phyloP scores from a whole-genome alignment of 2,329 filamentous ascomycete genomes.

The Colletotrichum zoysiae region DNA sequence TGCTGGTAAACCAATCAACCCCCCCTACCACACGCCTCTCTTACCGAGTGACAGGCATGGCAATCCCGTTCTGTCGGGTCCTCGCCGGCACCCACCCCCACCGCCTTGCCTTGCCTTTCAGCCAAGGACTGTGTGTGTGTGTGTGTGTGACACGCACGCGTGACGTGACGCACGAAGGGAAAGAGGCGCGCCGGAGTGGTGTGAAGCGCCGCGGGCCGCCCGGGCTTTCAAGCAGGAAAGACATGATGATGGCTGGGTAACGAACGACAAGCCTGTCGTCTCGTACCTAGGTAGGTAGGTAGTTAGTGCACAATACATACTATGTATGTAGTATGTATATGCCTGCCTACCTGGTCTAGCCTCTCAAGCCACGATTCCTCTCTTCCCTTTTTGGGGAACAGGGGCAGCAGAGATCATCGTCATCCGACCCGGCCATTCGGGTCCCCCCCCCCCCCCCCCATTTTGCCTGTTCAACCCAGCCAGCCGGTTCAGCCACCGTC shows the following conservation, averaged over 20 bases:
- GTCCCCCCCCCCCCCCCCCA: background rate
- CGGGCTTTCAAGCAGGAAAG: background rate
- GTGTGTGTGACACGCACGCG: background rate
- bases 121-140: background rate
- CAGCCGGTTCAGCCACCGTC: background rate
- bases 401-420: slow-evolving; percentile 4
- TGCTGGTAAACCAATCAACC: background rate
- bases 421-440: slow-evolving; percentile 6
- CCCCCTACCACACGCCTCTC: background rate
- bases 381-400: background rate
- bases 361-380: background rate
- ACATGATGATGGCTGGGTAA: background rate
- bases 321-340: no score
- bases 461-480: background rate
- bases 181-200: slow-evolving; percentile 2
- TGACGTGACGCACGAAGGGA: background rate
- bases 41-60: background rate
- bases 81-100: background rate
- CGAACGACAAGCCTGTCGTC: background rate
- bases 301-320: no score
- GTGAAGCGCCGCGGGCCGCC: background rate
- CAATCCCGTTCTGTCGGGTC: background rate
- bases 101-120: background rate
- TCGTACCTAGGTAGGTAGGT: no score
- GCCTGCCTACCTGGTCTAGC: no score